These are phyloP conservation scores for Daldinia childiae DNA, from an alignment of 495 filamentous ascomycete species.

Conservation along the genomic window DNA sequence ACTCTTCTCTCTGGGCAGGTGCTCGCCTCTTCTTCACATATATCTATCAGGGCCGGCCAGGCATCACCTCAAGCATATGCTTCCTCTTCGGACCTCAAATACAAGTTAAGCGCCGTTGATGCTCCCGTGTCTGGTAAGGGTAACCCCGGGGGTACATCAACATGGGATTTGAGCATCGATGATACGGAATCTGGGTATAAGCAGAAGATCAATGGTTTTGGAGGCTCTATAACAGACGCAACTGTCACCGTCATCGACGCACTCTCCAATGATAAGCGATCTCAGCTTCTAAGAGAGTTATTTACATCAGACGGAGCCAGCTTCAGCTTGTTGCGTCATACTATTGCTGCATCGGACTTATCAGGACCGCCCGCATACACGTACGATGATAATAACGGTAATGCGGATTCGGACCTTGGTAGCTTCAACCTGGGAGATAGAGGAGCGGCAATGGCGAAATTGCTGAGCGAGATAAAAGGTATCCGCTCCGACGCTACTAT, in stretches of 20 bases:
- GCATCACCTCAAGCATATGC: slow-evolving; percentile 49
- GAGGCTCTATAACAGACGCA: slow-evolving; percentile 65
- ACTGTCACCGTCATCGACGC: slow-evolving; percentile 63
- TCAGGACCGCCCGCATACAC: slow-evolving; percentile 60
- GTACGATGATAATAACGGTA: slow-evolving; percentile 59
- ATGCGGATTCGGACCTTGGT: slow-evolving; percentile 51
- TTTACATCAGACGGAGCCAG: slow-evolving; percentile 58
- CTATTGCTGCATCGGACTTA: slow-evolving; percentile 63
- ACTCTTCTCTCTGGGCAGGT: slow-evolving; percentile 34
- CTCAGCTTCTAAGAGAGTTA: slow-evolving; percentile 58
- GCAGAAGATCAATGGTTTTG: slow-evolving; percentile 62
- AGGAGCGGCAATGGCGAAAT: slow-evolving; percentile 62
- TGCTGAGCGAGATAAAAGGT: slow-evolving; percentile 54
- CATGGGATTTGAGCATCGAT: slow-evolving; percentile 61
- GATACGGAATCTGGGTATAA: slow-evolving; percentile 59
- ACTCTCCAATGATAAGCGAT: slow-evolving; percentile 50
- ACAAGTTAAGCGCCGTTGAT: slow-evolving; percentile 53
- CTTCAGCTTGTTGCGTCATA: slow-evolving; percentile 63
- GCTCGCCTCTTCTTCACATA: slow-evolving; percentile 25
- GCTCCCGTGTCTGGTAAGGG: slow-evolving; percentile 57
- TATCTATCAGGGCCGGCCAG: slow-evolving; percentile 20
- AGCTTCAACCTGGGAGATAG: slow-evolving; percentile 60
- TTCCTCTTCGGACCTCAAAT: slow-evolving; percentile 58
- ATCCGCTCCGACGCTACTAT: slow-evolving; percentile 52
- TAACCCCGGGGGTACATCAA: slow-evolving; percentile 52